phyloP scores from a whole-genome alignment of 169 alveolate genomes.

The Babesia bovis region DNA sequence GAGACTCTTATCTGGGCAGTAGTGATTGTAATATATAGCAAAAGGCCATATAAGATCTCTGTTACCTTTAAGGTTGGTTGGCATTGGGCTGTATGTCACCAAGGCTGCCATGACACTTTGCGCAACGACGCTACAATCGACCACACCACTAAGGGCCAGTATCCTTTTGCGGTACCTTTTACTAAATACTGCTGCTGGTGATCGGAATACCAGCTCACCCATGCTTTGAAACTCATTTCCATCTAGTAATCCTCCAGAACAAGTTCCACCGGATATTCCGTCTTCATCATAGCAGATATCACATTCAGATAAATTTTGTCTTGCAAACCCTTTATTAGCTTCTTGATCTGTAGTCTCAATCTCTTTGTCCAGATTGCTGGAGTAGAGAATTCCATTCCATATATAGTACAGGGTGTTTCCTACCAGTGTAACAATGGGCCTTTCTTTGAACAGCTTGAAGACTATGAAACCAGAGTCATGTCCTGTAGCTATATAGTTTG shows the following conservation, averaged over 20 bases:
- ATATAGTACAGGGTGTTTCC: conserved; percentile 47
- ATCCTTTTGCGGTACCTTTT: conserved; percentile 16
- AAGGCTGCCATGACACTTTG: conserved; percentile 13
- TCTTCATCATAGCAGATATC: background rate
- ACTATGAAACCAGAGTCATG: conserved; percentile 87
- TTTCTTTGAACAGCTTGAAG: conserved; percentile 55
- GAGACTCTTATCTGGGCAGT: conserved; percentile 28
- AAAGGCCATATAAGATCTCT: conserved; percentile 16
- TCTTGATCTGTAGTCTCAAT: conserved; percentile 5
- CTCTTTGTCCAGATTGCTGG: conserved; percentile 52
- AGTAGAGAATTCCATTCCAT: conserved; percentile 49
- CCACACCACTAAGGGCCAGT: background rate
- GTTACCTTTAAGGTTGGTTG: background rate
- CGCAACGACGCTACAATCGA: conserved; percentile 3
- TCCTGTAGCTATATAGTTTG: conserved; percentile 92
- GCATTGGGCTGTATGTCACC: background rate
- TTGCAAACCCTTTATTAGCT: background rate
- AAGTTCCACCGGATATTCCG: background rate
- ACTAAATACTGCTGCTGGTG: conserved; percentile 38
- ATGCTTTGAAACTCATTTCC: background rate
- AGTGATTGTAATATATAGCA: conserved; percentile 12
- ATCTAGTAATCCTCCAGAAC: background rate
- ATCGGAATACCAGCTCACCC: conserved; percentile 41
- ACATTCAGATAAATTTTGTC: background rate
- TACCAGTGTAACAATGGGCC: conserved; percentile 50